Base-by-base conservation (phyloP, 2,329 filamentous ascomycete species). In the Trichoderma oligosporum region DNA sequence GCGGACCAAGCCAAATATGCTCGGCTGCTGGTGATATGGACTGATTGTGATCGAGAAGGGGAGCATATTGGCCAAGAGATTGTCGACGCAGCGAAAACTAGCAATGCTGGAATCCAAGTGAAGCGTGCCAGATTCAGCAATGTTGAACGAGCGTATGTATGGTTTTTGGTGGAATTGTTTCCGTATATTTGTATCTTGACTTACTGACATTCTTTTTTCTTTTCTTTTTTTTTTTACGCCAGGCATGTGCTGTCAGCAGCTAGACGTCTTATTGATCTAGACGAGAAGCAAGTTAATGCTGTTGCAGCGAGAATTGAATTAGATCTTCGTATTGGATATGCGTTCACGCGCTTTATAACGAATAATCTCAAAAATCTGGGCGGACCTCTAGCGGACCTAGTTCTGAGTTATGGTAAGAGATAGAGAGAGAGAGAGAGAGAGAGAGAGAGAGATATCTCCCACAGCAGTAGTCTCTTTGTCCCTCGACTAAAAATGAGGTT, bases 61-160 rank as follows among this genome's bases (percentile, higher is more conserved):
- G 94, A 99, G 71, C 89, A 97, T 68, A 99, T 99, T 64, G 94
- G 94, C 6, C 82, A 88, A 36, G 93, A 99, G 71, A 93, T 99
- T 60, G 86, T 91, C 42, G 82, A 88, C 52, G 87, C 93, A 58
- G 94, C 94, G 4, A 77, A 79, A 45, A 84, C 85, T 66, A 86
- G 83, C 8, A 97, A 97, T 62, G 73, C 79, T 8, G 77, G 77
- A 1, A 85, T 99, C 39, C 80, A 91, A 60, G 83, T 97, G 57
- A 94, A 90, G 68, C 82, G 94, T 65, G 94, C 94, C 12, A 87
- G 79, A 60, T 99, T 99, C 74, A 97, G 91, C 77, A 99, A 99
- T 69, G 93, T 97, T 29, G 94, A 99, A 72, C 82, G 87, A 80
- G 89, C 88, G 85, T 93, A 70, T 70, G 86, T 69, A 38, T n/a